Evolutionary conservation across 176 grass and related monocot species (phyloP).

Genomic region (Juncus effusus): DNA sequence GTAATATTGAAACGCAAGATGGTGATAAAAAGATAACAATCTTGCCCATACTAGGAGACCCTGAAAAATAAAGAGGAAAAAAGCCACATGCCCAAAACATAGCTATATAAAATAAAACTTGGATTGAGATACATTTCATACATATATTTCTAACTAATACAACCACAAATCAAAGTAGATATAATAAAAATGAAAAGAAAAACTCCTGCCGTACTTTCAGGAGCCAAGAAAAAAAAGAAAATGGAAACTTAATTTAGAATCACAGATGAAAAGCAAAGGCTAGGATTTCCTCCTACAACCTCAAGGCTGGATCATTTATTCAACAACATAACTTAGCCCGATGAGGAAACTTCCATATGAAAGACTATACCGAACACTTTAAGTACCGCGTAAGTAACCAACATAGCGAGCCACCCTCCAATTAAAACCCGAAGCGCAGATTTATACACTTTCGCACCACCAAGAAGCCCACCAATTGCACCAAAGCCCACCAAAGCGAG

Average conservation of each 20-base stretch:
- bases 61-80: too few relatives aligned
- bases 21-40: too few relatives aligned
- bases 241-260: neutral
- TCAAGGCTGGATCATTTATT: neutral
- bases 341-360: constrained; percentile 40
- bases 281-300: neutral
- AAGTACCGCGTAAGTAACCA: constrained; percentile 68
- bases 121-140: too few relatives aligned
- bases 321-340: neutral
- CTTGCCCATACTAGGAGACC: too few relatives aligned
- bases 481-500: constrained; percentile 59
- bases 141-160: too few relatives aligned
- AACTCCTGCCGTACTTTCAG: constrained; percentile 6
- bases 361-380: constrained; percentile 46
- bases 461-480: constrained; percentile 47
- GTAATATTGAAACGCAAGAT: too few relatives aligned
- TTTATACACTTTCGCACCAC: constrained; percentile 41
- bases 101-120: too few relatives aligned
- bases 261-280: constrained; percentile 1
- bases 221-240: neutral
- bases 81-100: too few relatives aligned
- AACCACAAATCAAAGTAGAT: neutral
- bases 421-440: constrained; percentile 55
- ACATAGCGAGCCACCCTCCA: constrained; percentile 84
- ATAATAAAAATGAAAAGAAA: neutral